phyloP scores from a whole-genome alignment of 2,329 filamentous ascomycete species.

The Aspergillaceae sp. region DNA sequence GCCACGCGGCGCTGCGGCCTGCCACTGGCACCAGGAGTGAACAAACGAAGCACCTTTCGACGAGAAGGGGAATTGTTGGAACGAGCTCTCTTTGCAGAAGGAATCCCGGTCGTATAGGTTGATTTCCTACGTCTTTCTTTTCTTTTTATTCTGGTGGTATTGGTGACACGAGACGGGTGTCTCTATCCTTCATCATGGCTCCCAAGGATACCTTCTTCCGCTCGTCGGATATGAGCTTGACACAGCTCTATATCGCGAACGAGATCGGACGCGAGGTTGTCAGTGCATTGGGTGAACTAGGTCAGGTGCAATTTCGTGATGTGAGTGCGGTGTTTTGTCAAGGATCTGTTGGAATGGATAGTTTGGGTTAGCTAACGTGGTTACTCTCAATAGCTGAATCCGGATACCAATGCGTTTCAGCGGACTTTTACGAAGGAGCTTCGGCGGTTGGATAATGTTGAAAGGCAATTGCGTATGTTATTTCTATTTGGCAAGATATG shows the following conservation, averaged over 20 bases:
- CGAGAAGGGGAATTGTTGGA: too few relatives aligned
- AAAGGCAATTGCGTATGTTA: constrained; percentile 86
- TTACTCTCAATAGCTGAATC: constrained; percentile 61
- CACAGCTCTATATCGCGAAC: constrained; percentile 98
- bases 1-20: constrained; percentile 11
- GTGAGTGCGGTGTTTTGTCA: constrained; percentile 47
- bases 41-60: too few relatives aligned
- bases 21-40: not conserved
- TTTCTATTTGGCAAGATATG: not conserved
- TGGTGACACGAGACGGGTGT: constrained; percentile 13
- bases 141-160: constrained; percentile 2
- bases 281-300: constrained; percentile 90
- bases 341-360: not conserved
- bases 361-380: constrained; percentile 11
- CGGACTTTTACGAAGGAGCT: constrained; percentile 97
- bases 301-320: constrained; percentile 94
- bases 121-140: not conserved
- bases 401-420: constrained; percentile 88
- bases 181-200: constrained; percentile 44
- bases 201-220: constrained; percentile 92
- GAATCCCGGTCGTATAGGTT: too few relatives aligned
- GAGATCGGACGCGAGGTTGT: constrained; percentile 98
- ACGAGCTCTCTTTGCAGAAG: too few relatives aligned
- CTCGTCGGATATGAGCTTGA: constrained; percentile 99
- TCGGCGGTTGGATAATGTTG: constrained; percentile 91